Evolutionary conservation across 2,329 filamentous ascomycete genomes (phyloP), one percentile per base, ranked within the genome.

Genomic region (Bipolaris gigantea): DNA sequence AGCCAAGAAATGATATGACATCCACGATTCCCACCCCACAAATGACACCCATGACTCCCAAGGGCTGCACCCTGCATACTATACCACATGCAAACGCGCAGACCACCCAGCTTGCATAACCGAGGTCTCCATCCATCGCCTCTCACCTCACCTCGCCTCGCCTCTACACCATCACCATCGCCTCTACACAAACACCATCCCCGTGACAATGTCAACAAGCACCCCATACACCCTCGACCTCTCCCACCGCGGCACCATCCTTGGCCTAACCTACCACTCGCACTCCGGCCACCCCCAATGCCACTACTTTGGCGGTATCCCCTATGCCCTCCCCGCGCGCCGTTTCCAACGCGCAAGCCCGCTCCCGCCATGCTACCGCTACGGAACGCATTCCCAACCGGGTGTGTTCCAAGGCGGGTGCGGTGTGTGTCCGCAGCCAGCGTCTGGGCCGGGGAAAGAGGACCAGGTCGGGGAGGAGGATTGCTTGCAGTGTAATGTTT

Each of bases 401-500:
- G 81, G 78, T 5, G 61, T 66, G 16, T 83, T 77, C 57, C 75
- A 74, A 1, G 73, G 74, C 0, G 72, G 53, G 1, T 70, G 73
- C 25, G 73, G 74, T 0, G 52, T 80, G 2, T 85, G 83, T 65
- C 83, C 83, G 0, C 83, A 85, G 60, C 77, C 79, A 10, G 58
- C 55, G 3, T 40, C 55, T 9, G 41, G 52, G 2, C 45, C 54
- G 1, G 56, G 56, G 1, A 36, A 15, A 1, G 66, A 68, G n/a
- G 61, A 66, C 61, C 61, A 40, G 43, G 55, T 67, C 4, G 77
- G 75, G 66, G 74, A 77, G 44, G 83, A 85, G 60, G 81, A 85
- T 65, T 85, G 83, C 55, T 74, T 84, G 56, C 80, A 84, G 58
- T 71, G 76, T 46, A 85, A 84, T 64, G 73, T 85, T 5, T 85